Conservation (phyloP, 768 basidiomycete genomes). For the Tremella fuciformis region DNA sequence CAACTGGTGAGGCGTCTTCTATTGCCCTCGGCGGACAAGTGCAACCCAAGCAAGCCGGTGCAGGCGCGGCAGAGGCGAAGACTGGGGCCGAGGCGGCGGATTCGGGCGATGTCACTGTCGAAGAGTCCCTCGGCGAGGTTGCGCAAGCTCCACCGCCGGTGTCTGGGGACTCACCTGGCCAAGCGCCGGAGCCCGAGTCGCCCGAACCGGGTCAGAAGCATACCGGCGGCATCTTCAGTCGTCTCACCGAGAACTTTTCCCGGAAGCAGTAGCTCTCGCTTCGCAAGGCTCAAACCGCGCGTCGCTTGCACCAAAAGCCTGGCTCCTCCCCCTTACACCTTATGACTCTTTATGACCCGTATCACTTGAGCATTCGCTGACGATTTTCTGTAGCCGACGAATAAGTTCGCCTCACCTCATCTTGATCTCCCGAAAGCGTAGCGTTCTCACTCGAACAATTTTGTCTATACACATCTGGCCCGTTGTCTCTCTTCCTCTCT, state of each 20-base stretch:
- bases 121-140: constrained; percentile 39
- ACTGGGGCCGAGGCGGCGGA: constrained; percentile 9
- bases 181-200: constrained; percentile 28
- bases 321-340: no score
- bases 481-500: no score
- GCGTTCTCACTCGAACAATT: no score
- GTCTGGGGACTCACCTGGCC: constrained; percentile 21
- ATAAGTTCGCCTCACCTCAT: no score
- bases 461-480: no score
- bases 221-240: constrained; percentile 29
- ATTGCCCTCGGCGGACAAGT: constrained; percentile 15
- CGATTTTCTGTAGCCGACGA: no score
- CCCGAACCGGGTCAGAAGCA: constrained; percentile 13
- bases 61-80: neutral
- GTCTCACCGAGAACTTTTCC: constrained; percentile 36
- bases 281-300: neutral
- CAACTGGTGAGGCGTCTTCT: constrained; percentile 48
- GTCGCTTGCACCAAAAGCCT: neutral
- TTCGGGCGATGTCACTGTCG: constrained; percentile 11
- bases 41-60: constrained; percentile 10
- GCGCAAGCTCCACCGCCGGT: constrained; percentile 29
- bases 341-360: no score
- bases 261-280: neutral
- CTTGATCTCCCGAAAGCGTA: no score
- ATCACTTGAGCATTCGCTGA: no score